These are phyloP conservation scores for Fusarium sp. DNA, from an alignment of 2,329 filamentous ascomycete genomes.

Conservation along the genomic window DNA sequence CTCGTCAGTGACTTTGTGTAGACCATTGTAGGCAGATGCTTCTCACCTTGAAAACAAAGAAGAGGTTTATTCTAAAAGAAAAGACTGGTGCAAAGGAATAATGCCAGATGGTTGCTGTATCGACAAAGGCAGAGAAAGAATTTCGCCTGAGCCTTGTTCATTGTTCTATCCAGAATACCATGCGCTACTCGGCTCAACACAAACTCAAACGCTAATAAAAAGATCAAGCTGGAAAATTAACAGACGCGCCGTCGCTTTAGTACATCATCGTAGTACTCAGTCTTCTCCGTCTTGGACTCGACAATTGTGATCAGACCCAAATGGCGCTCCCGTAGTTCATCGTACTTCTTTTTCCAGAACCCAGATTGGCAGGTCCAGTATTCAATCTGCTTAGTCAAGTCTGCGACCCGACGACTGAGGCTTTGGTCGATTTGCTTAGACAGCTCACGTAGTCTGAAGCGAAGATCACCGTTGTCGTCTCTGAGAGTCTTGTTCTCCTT, in stretches of 20 bases:
- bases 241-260: conserved; percentile 49
- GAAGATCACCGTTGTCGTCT: conserved; percentile 53
- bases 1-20: background rate
- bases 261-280: conserved; percentile 52
- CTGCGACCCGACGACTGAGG: conserved; percentile 49
- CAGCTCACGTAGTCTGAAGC: conserved; percentile 51
- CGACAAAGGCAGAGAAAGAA: conserved; percentile 8
- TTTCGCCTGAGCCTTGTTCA: background rate
- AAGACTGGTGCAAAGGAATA: conserved; percentile 9
- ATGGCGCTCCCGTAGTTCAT: conserved; percentile 45
- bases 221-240: conserved; percentile 18
- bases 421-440: conserved; percentile 50
- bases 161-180: conserved; percentile 12
- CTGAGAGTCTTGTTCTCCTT: conserved; percentile 53
- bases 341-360: conserved; percentile 50
- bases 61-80: background rate
- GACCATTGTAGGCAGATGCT: background rate
- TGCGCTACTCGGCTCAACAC: conserved; percentile 1
- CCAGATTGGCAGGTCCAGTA: conserved; percentile 52
- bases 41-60: conserved; percentile 13
- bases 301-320: conserved; percentile 48
- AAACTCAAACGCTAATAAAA: background rate
- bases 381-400: conserved; percentile 50
- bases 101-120: conserved; percentile 4
- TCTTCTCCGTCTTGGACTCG: conserved; percentile 50